These are phyloP conservation scores for Talaromyces borbonicus DNA, from an alignment of 495 filamentous ascomycete genomes.

Conservation along the genomic window DNA sequence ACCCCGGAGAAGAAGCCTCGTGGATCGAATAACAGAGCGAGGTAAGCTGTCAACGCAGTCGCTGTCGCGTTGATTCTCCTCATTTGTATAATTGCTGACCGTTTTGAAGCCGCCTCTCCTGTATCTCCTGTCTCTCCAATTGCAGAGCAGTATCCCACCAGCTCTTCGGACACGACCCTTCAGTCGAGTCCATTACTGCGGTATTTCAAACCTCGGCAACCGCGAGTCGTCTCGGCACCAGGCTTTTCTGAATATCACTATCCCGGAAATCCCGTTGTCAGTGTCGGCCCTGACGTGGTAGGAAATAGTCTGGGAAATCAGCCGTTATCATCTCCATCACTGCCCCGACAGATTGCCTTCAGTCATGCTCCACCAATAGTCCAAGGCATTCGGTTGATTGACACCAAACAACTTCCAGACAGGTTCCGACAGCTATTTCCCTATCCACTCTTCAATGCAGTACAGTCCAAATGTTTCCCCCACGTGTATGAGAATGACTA, in stretches of 20 bases:
- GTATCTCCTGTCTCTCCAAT: slow-evolving; percentile 16
- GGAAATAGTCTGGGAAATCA: neutral
- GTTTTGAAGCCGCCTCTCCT: too few relatives aligned
- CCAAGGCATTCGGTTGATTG: slow-evolving; percentile 65
- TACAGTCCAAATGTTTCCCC: slow-evolving; percentile 82
- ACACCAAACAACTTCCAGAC: slow-evolving; percentile 66
- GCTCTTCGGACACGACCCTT: slow-evolving; percentile 17
- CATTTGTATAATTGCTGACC: slow-evolving; percentile 7
- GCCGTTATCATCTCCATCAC: neutral
- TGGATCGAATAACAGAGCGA: slow-evolving; percentile 20
- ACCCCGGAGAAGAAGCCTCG: slow-evolving; percentile 5
- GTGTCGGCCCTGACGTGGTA: too few relatives aligned
- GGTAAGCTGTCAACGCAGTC: slow-evolving; percentile 15
- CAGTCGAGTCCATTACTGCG: slow-evolving; percentile 21
- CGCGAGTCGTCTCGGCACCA: neutral
- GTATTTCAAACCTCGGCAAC: slow-evolving; percentile 3
- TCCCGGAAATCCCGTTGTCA: too few relatives aligned
- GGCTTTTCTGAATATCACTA: neutral
- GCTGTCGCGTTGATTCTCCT: neutral
- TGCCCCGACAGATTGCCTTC: slow-evolving; percentile 12
- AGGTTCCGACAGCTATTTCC: slow-evolving; percentile 66
- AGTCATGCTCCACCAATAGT: slow-evolving; percentile 36
- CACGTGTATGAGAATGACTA: slow-evolving; percentile 61
- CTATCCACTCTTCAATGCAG: slow-evolving; percentile 78
- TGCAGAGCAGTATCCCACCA: slow-evolving; percentile 17